Evolutionary conservation across 2,329 filamentous ascomycete species (phyloP).

Genomic region (Colletotrichum trifolii): DNA sequence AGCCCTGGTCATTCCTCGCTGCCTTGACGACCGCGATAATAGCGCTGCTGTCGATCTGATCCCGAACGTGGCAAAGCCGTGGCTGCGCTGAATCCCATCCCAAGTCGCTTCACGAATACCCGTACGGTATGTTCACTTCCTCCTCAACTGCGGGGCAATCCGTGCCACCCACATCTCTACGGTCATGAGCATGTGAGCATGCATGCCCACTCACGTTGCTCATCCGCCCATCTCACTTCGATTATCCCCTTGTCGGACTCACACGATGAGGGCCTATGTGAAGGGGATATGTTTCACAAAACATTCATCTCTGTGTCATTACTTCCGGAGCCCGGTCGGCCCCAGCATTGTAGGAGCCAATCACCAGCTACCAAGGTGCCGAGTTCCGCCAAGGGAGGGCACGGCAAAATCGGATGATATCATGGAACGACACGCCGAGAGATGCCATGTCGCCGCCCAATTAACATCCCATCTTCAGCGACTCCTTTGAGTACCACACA

Average conservation of each 20-base stretch:
- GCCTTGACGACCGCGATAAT: slow-evolving; percentile 18
- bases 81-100: not conserved
- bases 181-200: not conserved
- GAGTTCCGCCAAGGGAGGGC: slow-evolving; percentile 34
- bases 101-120: not conserved
- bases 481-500: too few relatives aligned
- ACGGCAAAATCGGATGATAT: slow-evolving; percentile 32
- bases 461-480: too few relatives aligned
- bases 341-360: slow-evolving; percentile 20
- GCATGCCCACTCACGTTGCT: slow-evolving; percentile 3
- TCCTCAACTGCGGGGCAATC: slow-evolving; percentile 12
- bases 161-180: slow-evolving; percentile 6
- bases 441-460: slow-evolving; percentile 3
- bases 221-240: slow-evolving; percentile 10
- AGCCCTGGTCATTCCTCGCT: slow-evolving; percentile 27
- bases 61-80: slow-evolving; percentile 1
- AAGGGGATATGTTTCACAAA: slow-evolving; percentile 35
- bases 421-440: slow-evolving; percentile 32
- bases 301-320: slow-evolving; percentile 36
- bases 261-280: slow-evolving; percentile 13
- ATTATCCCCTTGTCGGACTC: slow-evolving; percentile 13
- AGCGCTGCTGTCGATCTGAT: not conserved
- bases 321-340: slow-evolving; percentile 12
- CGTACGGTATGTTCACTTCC: slow-evolving; percentile 5
- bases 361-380: slow-evolving; percentile 24